Evolutionary conservation across 148 eudicot species (phyloP).

Genomic region (Amaranthus palmeri): DNA sequence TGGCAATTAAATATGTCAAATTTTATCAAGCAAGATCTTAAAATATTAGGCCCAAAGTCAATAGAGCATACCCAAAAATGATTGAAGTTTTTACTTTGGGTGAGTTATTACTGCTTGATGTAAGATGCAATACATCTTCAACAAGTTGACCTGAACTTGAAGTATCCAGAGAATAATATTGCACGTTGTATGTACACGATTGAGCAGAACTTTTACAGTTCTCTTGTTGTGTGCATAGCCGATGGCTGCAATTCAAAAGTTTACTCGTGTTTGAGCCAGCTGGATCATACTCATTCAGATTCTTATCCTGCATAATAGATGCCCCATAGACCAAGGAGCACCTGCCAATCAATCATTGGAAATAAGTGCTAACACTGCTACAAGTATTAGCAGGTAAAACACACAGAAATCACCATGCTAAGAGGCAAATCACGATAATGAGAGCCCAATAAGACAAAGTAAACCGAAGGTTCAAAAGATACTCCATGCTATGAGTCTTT

Average conservation of each 20-base stretch:
- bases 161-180: conserved; percentile 54
- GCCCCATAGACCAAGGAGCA: conserved; percentile 98
- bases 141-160: conserved; percentile 89
- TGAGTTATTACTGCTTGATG: conserved; percentile 40
- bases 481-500: background rate
- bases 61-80: conserved; percentile 54
- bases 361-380: conserved; percentile 83
- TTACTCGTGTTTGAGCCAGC: conserved; percentile 69
- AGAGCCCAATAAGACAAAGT: background rate
- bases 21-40: background rate
- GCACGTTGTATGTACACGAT: conserved; percentile 64
- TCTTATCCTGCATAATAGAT: conserved; percentile 98
- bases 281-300: conserved; percentile 72
- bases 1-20: background rate
- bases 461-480: background rate
- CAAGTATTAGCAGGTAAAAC: conserved; percentile 22
- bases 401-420: conserved; percentile 13
- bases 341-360: conserved; percentile 99
- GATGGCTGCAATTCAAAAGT: conserved; percentile 62
- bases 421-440: background rate
- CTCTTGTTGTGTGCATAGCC: conserved; percentile 56
- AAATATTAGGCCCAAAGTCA: background rate
- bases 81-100: conserved; percentile 59
- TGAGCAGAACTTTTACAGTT: conserved; percentile 54
- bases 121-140: conserved; percentile 76